Conservation (phyloP, 2,329 filamentous ascomycete species). For the Emmonsiellopsis sp. region DNA sequence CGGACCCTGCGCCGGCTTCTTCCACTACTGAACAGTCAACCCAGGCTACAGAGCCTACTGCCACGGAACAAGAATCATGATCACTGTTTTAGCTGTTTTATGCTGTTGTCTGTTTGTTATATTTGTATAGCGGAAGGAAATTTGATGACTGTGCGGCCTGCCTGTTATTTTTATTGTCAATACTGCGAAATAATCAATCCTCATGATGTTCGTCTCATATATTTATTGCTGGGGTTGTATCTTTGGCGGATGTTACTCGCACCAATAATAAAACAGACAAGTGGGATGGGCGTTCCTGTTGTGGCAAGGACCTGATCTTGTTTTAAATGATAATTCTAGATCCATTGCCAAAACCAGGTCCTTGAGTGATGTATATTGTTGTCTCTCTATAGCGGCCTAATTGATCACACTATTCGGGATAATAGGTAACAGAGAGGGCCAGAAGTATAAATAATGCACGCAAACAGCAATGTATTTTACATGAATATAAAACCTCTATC, state of each 20-base stretch:
- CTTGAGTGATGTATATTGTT: no score
- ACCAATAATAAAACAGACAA: no score
- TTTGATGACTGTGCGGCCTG: not conserved
- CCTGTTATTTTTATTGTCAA: not conserved
- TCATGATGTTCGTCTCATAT: not conserved
- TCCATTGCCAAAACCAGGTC: no score
- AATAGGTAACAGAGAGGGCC: no score
- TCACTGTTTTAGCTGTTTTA: not conserved
- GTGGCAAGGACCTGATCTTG: no score
- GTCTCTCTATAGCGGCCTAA: no score
- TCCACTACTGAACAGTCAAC: constrained; percentile 5
- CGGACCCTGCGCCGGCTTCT: constrained; percentile 3
- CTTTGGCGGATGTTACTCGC: no score
- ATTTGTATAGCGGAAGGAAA: constrained; percentile 1
- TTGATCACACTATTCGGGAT: no score
- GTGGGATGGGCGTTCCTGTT: no score
- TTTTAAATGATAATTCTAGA: no score
- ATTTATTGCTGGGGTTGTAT: no score
- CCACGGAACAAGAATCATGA: constrained; percentile 5
- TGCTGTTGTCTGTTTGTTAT: not conserved
- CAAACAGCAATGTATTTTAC: no score
- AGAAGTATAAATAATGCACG: not conserved
- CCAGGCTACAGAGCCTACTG: not conserved
- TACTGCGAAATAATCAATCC: not conserved
- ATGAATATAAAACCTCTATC: not conserved